Conservation (phyloP, 1,284 basidiomycete genomes). For the Pseudomicrostroma phylloplanum region DNA sequence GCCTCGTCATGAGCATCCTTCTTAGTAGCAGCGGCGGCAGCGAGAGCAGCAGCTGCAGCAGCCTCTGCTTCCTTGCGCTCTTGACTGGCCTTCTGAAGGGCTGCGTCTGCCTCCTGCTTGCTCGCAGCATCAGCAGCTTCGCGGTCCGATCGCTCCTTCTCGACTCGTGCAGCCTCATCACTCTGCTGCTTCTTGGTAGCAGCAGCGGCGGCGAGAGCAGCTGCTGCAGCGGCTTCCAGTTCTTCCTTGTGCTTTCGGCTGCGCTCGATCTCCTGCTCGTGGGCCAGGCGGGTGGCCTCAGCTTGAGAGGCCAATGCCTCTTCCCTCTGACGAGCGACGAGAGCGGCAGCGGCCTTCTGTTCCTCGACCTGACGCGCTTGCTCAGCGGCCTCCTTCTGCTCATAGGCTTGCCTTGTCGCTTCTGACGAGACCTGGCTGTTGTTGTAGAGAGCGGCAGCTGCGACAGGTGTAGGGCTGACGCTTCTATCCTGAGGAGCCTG, state of each 20-base stretch:
- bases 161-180: too few relatives aligned
- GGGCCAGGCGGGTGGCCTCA: too few relatives aligned
- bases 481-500: too few relatives aligned
- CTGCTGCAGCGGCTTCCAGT: conserved; percentile 23
- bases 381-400: too few relatives aligned
- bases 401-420: too few relatives aligned
- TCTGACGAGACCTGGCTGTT: too few relatives aligned
- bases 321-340: too few relatives aligned
- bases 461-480: too few relatives aligned
- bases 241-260: conserved; percentile 20
- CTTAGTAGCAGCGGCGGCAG: not conserved
- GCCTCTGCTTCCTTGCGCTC: conserved; percentile 3
- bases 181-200: conserved; percentile 24
- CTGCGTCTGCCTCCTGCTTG: not conserved
- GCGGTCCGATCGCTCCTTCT: not conserved
- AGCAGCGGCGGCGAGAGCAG: conserved; percentile 21
- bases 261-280: conserved; percentile 14
- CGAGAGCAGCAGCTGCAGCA: not conserved
- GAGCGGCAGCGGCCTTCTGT: too few relatives aligned
- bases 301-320: too few relatives aligned
- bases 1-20: not conserved
- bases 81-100: conserved; percentile 1
- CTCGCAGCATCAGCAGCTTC: not conserved
- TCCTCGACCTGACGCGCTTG: too few relatives aligned
- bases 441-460: too few relatives aligned